Conservation (phyloP, 805 yeast genomes). For the Tetrapisispora namnaoensis region DNA sequence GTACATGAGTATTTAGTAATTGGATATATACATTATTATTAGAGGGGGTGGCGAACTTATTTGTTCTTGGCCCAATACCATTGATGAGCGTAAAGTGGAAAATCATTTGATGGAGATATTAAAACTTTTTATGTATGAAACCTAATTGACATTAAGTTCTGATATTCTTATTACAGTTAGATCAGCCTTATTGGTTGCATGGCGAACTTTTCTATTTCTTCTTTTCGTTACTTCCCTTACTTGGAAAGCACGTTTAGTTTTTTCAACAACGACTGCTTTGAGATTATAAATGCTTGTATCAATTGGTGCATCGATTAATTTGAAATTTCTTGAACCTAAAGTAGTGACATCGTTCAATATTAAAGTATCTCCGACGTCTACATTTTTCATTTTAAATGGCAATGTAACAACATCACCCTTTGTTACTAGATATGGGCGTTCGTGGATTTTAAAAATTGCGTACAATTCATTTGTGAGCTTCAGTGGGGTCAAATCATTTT, state of each 20-base stretch:
- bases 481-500: constrained; percentile 44
- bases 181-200: constrained; percentile 56
- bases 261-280: constrained; percentile 75
- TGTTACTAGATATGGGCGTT: constrained; percentile 80
- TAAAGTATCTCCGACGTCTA: constrained; percentile 75
- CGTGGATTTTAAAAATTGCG: constrained; percentile 74
- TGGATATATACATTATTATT: no score
- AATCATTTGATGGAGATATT: no score
- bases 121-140: no score
- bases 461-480: constrained; percentile 62
- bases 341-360: constrained; percentile 65
- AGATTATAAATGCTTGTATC: constrained; percentile 47
- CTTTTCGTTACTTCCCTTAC: constrained; percentile 67
- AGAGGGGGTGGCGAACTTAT: background rate
- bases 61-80: background rate
- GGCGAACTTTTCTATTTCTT: constrained; percentile 65
- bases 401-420: constrained; percentile 77
- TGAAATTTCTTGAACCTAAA: constrained; percentile 78
- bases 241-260: constrained; percentile 70
- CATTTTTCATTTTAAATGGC: constrained; percentile 70
- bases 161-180: constrained; percentile 70
- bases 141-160: constrained; percentile 48
- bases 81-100: no score
- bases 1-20: background rate
- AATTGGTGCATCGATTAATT: constrained; percentile 47